Evolutionary conservation across 1,284 basidiomycete species (phyloP).

Genomic region (Bondarzewia mesenterica): DNA sequence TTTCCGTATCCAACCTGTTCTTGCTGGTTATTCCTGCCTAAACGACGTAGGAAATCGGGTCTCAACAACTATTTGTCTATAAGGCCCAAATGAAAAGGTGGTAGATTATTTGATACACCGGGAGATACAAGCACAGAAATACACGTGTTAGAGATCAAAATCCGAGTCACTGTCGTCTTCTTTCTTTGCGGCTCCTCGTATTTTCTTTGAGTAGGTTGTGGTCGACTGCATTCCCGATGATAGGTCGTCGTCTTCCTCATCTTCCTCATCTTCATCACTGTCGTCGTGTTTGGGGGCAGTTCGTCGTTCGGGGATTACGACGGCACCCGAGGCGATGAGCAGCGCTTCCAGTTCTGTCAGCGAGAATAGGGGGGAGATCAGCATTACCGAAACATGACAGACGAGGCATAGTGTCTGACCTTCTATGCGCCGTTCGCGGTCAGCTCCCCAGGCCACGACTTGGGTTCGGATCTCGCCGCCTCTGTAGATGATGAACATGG

Average conservation of each 20-base stretch:
- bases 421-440: slow-evolving; percentile 71
- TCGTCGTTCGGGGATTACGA: slow-evolving; percentile 39
- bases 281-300: slow-evolving; percentile 23
- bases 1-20: too few relatives aligned
- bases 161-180: slow-evolving; percentile 65
- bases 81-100: too few relatives aligned
- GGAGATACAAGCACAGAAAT: not conserved
- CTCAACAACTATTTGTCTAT: too few relatives aligned
- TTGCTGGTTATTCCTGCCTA: too few relatives aligned
- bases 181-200: slow-evolving; percentile 37
- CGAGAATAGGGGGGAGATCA: too few relatives aligned
- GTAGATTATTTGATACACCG: not conserved
- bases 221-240: slow-evolving; percentile 47
- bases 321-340: slow-evolving; percentile 50
- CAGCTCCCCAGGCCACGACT: slow-evolving; percentile 75
- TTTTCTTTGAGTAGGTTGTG: slow-evolving; percentile 48
- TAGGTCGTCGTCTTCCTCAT: slow-evolving; percentile 34
- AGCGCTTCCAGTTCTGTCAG: slow-evolving; percentile 61
- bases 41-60: too few relatives aligned
- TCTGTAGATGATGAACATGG: slow-evolving; percentile 90
- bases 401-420: slow-evolving; percentile 38
- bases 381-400: slow-evolving; percentile 1
- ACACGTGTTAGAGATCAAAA: slow-evolving; percentile 48
- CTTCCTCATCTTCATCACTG: slow-evolving; percentile 26
- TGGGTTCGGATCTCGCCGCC: slow-evolving; percentile 87